A percentile compares a stretch with the other conserved stretches of the same genome.
phyloP scores from a whole-genome alignment of 2,329 filamentous ascomycete genomes.

The Hypoxylon sp. region DNA sequence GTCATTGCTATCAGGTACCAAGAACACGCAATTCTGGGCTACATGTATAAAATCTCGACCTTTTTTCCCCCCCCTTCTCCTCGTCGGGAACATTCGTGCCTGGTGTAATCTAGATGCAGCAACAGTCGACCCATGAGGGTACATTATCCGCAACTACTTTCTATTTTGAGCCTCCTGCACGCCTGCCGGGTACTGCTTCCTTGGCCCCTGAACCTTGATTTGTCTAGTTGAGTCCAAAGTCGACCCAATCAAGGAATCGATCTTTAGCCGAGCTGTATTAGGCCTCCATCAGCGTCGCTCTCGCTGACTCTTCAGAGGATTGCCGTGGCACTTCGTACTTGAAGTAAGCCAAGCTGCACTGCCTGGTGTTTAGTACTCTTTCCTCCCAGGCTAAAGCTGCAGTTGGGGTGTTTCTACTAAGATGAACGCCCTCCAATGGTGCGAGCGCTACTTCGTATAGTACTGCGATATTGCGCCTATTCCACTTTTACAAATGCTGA shows the following conservation, averaged over 20 bases:
- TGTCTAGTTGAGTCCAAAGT: constrained; percentile 30
- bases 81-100: constrained; percentile 22
- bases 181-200: constrained; percentile 20
- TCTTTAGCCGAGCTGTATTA: constrained; percentile 42
- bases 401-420: constrained; percentile 27
- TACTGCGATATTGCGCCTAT: constrained; percentile 29
- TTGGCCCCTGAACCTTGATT: constrained; percentile 25
- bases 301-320: constrained; percentile 24
- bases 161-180: constrained; percentile 45
- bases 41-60: constrained; percentile 19
- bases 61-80: not conserved
- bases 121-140: constrained; percentile 22
- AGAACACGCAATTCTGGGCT: constrained; percentile 23
- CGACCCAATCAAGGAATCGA: constrained; percentile 35
- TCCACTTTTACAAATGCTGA: constrained; percentile 24
- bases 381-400: constrained; percentile 24
- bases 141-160: constrained; percentile 44
- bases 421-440: constrained; percentile 11
- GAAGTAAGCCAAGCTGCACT: constrained; percentile 34
- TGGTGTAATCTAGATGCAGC: constrained; percentile 42
- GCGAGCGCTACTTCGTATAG: constrained; percentile 15
- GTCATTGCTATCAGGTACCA: constrained; percentile 37
- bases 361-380: constrained; percentile 10
- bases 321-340: constrained; percentile 25
- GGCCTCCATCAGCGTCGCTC: constrained; percentile 9